phyloP scores from a whole-genome alignment of 2,329 filamentous ascomycete species.

The Trichoderma hamatum region DNA sequence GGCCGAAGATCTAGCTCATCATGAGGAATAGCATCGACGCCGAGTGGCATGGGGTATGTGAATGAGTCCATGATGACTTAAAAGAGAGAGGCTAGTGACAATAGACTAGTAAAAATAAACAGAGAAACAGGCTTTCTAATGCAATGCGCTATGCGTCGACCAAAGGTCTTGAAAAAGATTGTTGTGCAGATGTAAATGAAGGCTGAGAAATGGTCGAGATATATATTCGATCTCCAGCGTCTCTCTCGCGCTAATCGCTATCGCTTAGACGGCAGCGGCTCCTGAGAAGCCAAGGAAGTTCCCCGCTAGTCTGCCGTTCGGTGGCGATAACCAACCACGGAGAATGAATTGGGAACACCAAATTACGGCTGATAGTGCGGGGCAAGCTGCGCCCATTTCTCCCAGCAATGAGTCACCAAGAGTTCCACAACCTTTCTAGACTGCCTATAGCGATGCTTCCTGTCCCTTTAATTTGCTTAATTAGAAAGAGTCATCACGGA shows the following conservation, averaged over 20 bases:
- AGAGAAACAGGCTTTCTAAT: background rate
- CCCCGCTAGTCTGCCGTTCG: background rate
- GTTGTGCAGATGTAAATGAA: background rate
- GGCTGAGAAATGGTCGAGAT: background rate
- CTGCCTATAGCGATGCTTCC: background rate
- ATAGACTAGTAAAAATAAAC: background rate
- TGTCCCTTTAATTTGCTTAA: background rate
- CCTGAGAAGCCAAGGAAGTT: background rate
- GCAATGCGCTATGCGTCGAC: background rate
- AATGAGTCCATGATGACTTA: background rate
- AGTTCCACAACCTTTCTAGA: background rate
- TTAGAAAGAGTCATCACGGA: background rate
- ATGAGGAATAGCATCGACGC: slow-evolving; percentile 38
- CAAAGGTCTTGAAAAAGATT: too few species aligned
- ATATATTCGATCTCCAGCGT: background rate
- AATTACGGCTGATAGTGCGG: background rate
- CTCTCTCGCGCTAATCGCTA: background rate
- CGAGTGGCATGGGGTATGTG: slow-evolving; percentile 13
- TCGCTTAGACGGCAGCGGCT: background rate
- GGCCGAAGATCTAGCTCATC: slow-evolving; percentile 49
- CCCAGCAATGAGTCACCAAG: background rate
- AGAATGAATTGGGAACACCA: background rate
- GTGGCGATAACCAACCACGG: background rate
- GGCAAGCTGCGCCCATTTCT: background rate
- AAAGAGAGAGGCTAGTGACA: background rate